Percentiles rank a stretch among this genome's conserved stretches.
Evolutionary conservation across 2,329 filamentous ascomycete genomes (phyloP).

Genomic region (Nectriaceae sp.): DNA sequence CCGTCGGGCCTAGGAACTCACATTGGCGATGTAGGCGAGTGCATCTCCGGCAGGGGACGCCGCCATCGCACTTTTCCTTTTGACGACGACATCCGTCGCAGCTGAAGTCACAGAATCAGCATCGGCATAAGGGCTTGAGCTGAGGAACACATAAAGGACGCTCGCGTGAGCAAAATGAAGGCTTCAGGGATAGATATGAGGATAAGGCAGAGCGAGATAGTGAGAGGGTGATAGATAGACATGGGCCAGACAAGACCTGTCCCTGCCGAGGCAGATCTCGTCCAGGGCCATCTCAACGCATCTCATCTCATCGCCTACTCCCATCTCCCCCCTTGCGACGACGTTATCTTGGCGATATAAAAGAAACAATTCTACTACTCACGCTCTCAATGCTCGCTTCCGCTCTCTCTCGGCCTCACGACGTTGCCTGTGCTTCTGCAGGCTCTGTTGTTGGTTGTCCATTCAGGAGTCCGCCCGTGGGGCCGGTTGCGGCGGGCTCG

Average conservation of each 20-base stretch:
- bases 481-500: slow-evolving; percentile 28
- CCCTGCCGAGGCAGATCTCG: too few relatives aligned
- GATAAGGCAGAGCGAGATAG: too few relatives aligned
- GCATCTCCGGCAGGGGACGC: slow-evolving; percentile 54
- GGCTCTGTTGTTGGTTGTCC: slow-evolving; percentile 31
- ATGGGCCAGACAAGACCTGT: too few relatives aligned
- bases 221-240: too few relatives aligned
- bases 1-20: slow-evolving; percentile 43
- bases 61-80: slow-evolving; percentile 60
- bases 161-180: neutral
- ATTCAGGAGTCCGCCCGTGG: slow-evolving; percentile 28
- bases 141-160: neutral
- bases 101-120: slow-evolving; percentile 32
- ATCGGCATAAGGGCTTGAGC: neutral
- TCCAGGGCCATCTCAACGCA: too few relatives aligned
- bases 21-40: slow-evolving; percentile 52
- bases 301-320: too few relatives aligned
- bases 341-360: too few relatives aligned
- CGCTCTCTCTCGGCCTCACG: slow-evolving; percentile 32
- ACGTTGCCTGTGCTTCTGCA: slow-evolving; percentile 31
- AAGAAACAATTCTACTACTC: slow-evolving; percentile 16
- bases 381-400: slow-evolving; percentile 31
- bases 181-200: too few relatives aligned
- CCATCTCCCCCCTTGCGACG: too few relatives aligned
- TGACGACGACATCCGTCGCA: slow-evolving; percentile 56